These are phyloP conservation scores for Claviceps sp. DNA, from an alignment of 2,329 filamentous ascomycete species.

Conservation along the genomic window DNA sequence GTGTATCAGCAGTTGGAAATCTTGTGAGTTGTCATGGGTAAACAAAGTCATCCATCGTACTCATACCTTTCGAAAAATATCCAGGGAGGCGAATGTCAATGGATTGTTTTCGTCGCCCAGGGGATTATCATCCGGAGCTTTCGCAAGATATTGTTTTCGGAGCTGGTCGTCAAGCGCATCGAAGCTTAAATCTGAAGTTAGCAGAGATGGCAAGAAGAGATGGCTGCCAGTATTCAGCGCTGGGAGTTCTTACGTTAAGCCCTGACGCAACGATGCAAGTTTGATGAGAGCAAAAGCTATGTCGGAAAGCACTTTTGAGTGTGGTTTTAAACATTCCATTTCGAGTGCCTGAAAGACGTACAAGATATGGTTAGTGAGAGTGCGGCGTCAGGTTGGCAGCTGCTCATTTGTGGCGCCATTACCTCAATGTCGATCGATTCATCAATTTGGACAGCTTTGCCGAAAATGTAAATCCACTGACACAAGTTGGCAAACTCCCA, in stretches of 20 bases:
- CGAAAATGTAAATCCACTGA: conserved; percentile 90
- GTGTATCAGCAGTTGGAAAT: neutral
- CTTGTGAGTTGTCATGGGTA: neutral
- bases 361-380: no score
- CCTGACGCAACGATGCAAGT: conserved; percentile 85
- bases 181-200: conserved; percentile 36
- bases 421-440: conserved; percentile 86
- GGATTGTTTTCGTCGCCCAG: conserved; percentile 68
- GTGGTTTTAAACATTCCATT: conserved; percentile 69
- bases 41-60: neutral
- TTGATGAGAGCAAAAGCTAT: conserved; percentile 82
- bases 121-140: conserved; percentile 66
- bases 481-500: conserved; percentile 93
- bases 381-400: no score
- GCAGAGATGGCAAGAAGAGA: conserved; percentile 5
- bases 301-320: conserved; percentile 60
- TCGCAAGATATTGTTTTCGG: conserved; percentile 74
- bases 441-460: conserved; percentile 77
- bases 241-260: conserved; percentile 58
- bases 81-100: conserved; percentile 64
- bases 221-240: neutral
- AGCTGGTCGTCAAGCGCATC: conserved; percentile 92
- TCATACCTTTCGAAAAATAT: conserved; percentile 63
- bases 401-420: conserved; percentile 13
- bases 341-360: conserved; percentile 57